Evolutionary conservation across 108 stramenopile species (phyloP).

Genomic region (Cyclostephanos invisitatus): DNA sequence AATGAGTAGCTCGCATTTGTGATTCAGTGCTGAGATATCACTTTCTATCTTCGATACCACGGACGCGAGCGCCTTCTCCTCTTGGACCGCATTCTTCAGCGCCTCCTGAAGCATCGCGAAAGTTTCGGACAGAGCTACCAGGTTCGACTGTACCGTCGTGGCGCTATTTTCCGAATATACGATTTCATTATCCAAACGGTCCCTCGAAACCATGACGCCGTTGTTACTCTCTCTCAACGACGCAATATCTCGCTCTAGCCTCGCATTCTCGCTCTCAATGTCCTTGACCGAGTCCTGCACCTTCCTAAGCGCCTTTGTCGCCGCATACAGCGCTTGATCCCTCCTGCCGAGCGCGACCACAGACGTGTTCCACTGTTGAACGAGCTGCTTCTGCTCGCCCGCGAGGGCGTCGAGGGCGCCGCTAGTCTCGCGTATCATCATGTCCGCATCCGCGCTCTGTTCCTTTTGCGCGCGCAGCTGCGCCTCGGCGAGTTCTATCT

Average conservation of each 20-base stretch:
- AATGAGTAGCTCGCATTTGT: constrained; percentile 64
- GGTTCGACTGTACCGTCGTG: constrained; percentile 50
- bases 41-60: constrained; percentile 28
- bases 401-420: constrained; percentile 70
- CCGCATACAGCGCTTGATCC: constrained; percentile 81
- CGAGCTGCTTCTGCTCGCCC: constrained; percentile 78
- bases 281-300: constrained; percentile 59
- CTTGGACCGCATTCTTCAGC: constrained; percentile 63
- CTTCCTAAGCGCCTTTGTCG: constrained; percentile 55
- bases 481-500: constrained; percentile 59
- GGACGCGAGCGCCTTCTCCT: constrained; percentile 51
- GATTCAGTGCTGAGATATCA: constrained; percentile 34
- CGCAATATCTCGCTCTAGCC: constrained; percentile 51
- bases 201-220: constrained; percentile 35
- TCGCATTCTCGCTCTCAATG: constrained; percentile 47
- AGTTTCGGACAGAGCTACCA: constrained; percentile 31
- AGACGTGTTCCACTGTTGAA: constrained; percentile 82
- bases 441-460: constrained; percentile 65
- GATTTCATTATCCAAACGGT: constrained; percentile 65
- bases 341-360: constrained; percentile 66
- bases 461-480: constrained; percentile 56
- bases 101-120: constrained; percentile 61
- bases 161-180: constrained; percentile 54
- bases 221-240: constrained; percentile 57
- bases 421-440: constrained; percentile 71